These are phyloP conservation scores for Cymbopogon flexuosus DNA, from an alignment of 202 grass and related monocot genomes.

Conservation along the genomic window DNA sequence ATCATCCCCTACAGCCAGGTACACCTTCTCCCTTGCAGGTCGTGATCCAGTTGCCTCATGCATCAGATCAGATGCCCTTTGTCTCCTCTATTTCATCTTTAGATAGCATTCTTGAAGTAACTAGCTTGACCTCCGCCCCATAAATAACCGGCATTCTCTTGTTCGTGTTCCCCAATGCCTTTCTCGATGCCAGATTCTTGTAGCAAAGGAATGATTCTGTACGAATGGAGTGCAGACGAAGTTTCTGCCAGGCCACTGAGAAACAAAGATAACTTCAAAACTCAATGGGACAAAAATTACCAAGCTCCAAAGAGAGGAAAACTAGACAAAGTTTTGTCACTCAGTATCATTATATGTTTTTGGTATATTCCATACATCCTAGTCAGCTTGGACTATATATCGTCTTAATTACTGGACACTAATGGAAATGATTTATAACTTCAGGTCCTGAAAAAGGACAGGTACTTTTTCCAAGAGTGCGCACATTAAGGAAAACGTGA, in stretches of 20 bases:
- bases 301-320: background rate
- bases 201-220: slow-evolving; percentile 11
- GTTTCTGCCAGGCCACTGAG: background rate
- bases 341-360: background rate
- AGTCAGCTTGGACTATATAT: no score
- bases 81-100: background rate
- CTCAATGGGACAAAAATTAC: background rate
- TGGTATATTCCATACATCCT: background rate
- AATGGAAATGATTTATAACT: background rate
- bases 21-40: background rate
- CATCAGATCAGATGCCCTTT: background rate
- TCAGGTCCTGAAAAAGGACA: background rate
- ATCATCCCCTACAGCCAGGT: background rate
- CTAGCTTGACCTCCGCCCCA: background rate
- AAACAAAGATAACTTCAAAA: background rate
- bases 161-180: background rate
- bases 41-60: background rate
- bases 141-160: background rate
- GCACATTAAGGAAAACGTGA: no score
- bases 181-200: slow-evolving; percentile 6
- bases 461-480: no score
- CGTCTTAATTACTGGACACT: background rate
- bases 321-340: background rate
- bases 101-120: background rate
- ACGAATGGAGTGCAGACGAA: background rate